These are phyloP conservation scores for Phalaenopsis equestris DNA, from an alignment of 106 monocot species.

Conservation along the genomic window DNA sequence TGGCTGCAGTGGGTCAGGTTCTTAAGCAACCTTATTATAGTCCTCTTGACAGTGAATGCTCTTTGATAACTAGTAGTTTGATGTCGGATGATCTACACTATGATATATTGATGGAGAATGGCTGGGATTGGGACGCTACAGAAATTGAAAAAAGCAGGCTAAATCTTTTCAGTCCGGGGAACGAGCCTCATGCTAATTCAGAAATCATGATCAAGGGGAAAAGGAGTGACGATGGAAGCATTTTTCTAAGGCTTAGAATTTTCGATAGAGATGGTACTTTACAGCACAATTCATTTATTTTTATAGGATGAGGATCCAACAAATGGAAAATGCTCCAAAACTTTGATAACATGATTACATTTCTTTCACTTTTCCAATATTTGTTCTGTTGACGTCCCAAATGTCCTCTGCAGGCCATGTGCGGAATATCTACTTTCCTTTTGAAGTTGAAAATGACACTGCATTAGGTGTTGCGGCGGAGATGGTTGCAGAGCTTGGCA, in stretches of 20 bases:
- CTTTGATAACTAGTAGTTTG: constrained; percentile 5
- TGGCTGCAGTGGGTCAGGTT: constrained; percentile 10
- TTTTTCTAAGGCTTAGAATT: constrained; percentile 51
- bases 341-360: neutral
- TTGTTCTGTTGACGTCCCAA: neutral
- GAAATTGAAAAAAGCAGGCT: constrained; percentile 8
- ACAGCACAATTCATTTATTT: neutral
- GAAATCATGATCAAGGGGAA: constrained; percentile 47
- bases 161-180: constrained; percentile 25
- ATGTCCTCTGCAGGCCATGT: constrained; percentile 20
- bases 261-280: constrained; percentile 34
- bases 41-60: constrained; percentile 7
- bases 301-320: neutral
- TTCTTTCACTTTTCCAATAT: neutral
- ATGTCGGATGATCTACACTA: neutral
- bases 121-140: constrained; percentile 17
- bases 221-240: constrained; percentile 37
- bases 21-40: constrained; percentile 24
- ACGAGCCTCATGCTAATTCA: constrained; percentile 21
- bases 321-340: neutral
- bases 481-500: constrained; percentile 41
- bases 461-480: constrained; percentile 49
- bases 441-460: constrained; percentile 33
- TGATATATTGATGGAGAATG: constrained; percentile 19
- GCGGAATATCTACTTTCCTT: constrained; percentile 42